Evolutionary conservation across 2,329 filamentous ascomycete genomes (phyloP).

Genomic region (Botryotinia convoluta): DNA sequence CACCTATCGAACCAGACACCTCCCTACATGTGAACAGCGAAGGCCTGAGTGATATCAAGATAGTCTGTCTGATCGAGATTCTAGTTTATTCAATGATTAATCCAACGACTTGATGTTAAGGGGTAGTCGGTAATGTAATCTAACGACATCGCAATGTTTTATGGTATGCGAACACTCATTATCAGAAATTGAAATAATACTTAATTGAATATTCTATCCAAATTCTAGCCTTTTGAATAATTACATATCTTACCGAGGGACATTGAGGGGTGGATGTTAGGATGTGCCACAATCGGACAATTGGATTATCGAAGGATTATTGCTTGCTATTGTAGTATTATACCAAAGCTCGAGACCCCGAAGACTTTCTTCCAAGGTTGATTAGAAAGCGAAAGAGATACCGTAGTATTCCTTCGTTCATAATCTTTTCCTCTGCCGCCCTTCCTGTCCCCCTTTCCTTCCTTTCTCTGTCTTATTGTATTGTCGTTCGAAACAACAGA

Average conservation of each 20-base stretch:
- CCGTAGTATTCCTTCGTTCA: not conserved
- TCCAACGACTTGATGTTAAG: not conserved
- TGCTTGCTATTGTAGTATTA: not conserved
- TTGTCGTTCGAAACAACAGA: not conserved
- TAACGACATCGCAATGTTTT: not conserved
- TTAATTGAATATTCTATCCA: not conserved
- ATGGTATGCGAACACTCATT: not conserved
- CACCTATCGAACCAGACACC: not conserved
- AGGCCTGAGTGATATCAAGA: not conserved
- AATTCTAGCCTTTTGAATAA: not conserved
- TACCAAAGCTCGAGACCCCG: constrained; percentile 2
- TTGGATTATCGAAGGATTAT: constrained; percentile 1
- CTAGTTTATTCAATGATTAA: not conserved
- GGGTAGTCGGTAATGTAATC: not conserved
- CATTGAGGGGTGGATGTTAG: not conserved
- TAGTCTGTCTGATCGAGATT: not conserved
- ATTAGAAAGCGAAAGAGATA: not conserved
- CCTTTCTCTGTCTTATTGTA: not conserved
- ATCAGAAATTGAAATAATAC: not conserved
- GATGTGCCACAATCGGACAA: not conserved
- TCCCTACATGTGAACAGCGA: not conserved
- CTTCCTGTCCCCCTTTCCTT: not conserved
- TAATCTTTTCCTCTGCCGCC: not conserved
- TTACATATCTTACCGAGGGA: not conserved
- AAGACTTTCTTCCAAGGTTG: not conserved